These are phyloP conservation scores for Trichocomaceae sp. DNA, from an alignment of 2,329 filamentous ascomycete species.

Conservation along the genomic window DNA sequence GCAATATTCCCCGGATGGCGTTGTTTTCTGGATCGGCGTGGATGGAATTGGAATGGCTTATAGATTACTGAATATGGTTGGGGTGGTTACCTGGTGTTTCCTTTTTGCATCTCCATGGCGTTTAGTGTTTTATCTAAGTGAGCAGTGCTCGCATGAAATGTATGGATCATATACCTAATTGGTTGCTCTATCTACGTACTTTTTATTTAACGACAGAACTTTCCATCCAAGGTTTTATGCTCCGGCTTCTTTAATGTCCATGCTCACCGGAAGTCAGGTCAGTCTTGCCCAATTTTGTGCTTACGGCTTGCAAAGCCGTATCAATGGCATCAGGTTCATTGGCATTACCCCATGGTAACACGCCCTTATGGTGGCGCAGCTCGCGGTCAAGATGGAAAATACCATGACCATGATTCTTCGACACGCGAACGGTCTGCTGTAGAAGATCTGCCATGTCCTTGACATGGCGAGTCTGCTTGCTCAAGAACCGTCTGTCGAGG, in stretches of 20 bases:
- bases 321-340: conserved; percentile 18
- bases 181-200: not conserved
- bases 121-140: not conserved
- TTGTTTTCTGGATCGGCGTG: not conserved
- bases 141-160: not conserved
- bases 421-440: conserved; percentile 19
- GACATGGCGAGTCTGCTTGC: conserved; percentile 19
- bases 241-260: not conserved
- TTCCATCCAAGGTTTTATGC: not conserved
- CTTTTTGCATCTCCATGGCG: not conserved
- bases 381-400: conserved; percentile 19
- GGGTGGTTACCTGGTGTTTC: not conserved
- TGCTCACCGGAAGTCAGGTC: not conserved
- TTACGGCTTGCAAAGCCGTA: not conserved
- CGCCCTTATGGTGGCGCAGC: conserved; percentile 14
- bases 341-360: conserved; percentile 10
- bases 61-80: not conserved
- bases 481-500: conserved; percentile 18
- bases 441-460: conserved; percentile 21
- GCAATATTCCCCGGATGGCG: not conserved
- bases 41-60: not conserved
- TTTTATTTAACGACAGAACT: not conserved
- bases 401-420: conserved; percentile 20
- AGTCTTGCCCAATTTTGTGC: not conserved
- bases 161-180: not conserved